Evolutionary conservation across 2,329 filamentous ascomycete genomes (phyloP), one percentile per base, ranked within the genome.

Genomic region (Capronia coronata): DNA sequence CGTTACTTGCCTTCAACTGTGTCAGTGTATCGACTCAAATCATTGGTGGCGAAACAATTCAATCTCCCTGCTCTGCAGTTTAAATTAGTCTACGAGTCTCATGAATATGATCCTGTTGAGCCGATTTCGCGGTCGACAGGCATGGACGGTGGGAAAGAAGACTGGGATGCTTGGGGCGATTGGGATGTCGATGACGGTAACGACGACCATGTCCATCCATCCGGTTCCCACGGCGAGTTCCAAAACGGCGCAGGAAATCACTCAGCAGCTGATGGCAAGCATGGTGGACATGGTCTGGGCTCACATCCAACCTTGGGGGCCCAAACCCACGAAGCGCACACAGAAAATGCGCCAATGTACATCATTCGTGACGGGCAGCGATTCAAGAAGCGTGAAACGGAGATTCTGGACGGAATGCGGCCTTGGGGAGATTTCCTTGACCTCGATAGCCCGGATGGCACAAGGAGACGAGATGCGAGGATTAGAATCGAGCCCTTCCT

Each of bases 1-100:
- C 47, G 45, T 1, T 64, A 67, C 54, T 68, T 97, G 1, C 90
- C 91, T 0, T 84, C 80, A 61, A 81, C 83, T 0, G 84, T 86
- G 61, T 84, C 90, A 59, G 80, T 90, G 4, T 97, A 96, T 61
- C 77, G 82, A 2, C 78, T 95, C 13, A 86, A 93, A 63, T 86
- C 87, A 0, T 74, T 94, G 7, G 83, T 87, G 0, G 84, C 83
- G 0, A 82, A 78, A 57, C 65, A 84, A n/a, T 87, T 94, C 61
- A 73, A 69, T 1, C 59, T 86, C 9, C 68, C 75, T 40, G 85
- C 88, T 0, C 72, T 87, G 55, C 69, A 69, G 35, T 70, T 91
- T 52, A 76, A 74, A 34, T 66, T 97, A 42, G 71, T 93, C 0
- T 94, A 87, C 85, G 88, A 95, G 70, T 95, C 89, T 7, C 87